Evolutionary conservation across 2,329 filamentous ascomycete species (phyloP), one percentile per base, ranked within the genome.

Genomic region (Mollisiaceae sp.): DNA sequence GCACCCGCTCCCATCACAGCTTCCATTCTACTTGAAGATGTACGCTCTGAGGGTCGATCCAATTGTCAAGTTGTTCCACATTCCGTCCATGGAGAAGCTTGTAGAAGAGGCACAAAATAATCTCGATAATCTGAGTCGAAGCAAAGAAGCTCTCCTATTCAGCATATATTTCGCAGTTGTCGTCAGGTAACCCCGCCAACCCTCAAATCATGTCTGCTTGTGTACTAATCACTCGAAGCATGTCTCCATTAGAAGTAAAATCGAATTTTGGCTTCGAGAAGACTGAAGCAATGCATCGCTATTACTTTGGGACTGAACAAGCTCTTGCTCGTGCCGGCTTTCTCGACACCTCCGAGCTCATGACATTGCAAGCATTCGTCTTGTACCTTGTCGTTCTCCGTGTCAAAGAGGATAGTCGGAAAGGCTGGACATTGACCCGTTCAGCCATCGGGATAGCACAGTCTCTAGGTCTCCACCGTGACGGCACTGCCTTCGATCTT

Each of bases 351-450:
- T 85, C 86, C 0, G 85, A 90, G 52, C 66, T 90, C 0, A 79
- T 83, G 8, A 82, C 89, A 0, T 76, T 90, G 0, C 88, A 91
- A 73, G 87, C 88, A 0, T 83, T 89, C 60, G 77, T 84, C 1
- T 77, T 90, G 0, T 89, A 87, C 66, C 78, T 90, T 6, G 75
- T 79, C 1, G 76, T 86, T 69, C 80, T 85, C 9, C 81, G 83
- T 18, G 80, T 81, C 12, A 80, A 83, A 47, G 83, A 86, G 47
- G 82, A 82, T 70, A 75, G 84, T 59, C 73, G 82, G 4, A 86
- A 87, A 3, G 81, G 86, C 5, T 91, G 88, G 86, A 86, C 87
- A 45, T 78, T 91, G 69, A 87, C 86, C 0, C 88, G 87, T 0
- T 80, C 90, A 1, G 82, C 84, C n/a, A 83, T 87, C 20, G 80